phyloP scores from a whole-genome alignment of 331 rosid genomes.

The Dryas integrifolia region DNA sequence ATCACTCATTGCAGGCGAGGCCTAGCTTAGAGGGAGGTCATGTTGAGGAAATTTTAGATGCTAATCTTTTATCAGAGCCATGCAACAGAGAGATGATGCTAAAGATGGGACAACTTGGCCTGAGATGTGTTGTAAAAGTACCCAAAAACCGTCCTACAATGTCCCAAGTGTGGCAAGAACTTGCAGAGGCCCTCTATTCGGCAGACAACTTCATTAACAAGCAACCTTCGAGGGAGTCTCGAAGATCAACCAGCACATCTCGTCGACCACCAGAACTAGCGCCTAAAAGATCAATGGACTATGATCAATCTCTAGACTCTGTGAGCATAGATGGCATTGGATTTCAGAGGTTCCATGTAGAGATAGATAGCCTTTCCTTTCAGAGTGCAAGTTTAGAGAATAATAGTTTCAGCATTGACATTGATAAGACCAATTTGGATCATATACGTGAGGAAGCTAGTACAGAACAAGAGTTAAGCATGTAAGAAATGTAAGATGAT shows the following conservation, averaged over 20 bases:
- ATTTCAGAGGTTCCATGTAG: conserved; percentile 57
- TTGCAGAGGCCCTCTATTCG: conserved; percentile 48
- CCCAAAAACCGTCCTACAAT: conserved; percentile 80
- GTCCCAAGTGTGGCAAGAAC: conserved; percentile 60
- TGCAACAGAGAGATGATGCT: conserved; percentile 68
- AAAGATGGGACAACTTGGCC: conserved; percentile 69
- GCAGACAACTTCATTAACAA: conserved; percentile 40
- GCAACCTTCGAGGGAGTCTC: conserved; percentile 23
- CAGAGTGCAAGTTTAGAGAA: conserved; percentile 53
- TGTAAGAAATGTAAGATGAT: conserved; percentile 8
- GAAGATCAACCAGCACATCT: conserved; percentile 20
- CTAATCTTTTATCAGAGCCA: conserved; percentile 52
- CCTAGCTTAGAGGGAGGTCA: conserved; percentile 64
- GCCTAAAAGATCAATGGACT: conserved; percentile 22
- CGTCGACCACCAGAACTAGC: conserved; percentile 23
- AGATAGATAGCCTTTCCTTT: conserved; percentile 60
- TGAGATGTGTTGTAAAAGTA: conserved; percentile 55
- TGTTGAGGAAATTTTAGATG: conserved; percentile 73
- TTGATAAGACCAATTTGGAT: conserved; percentile 31
- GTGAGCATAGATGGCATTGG: conserved; percentile 63
- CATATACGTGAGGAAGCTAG: conserved; percentile 27
- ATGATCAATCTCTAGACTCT: conserved; percentile 53
- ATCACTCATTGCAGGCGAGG: conserved; percentile 48
- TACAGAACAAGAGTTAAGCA: conserved; percentile 21
- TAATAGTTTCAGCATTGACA: conserved; percentile 45